Conservation (phyloP, 345 rosid species). For the Physaria fendleri region DNA sequence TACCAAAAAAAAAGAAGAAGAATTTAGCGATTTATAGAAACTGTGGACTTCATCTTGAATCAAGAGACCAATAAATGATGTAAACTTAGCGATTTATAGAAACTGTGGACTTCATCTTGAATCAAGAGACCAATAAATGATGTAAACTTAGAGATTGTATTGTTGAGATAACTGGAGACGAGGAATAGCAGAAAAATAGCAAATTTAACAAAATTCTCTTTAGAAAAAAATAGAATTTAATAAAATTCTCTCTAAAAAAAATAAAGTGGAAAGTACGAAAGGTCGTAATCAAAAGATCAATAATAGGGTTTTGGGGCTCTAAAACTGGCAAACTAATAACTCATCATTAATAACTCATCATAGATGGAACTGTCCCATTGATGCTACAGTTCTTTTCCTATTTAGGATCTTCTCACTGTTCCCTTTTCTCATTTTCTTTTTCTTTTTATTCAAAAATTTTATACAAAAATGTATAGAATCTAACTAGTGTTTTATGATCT, state of each 20-base stretch:
- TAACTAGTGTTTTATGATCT: not conserved
- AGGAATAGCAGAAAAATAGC: not conserved
- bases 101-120: not conserved
- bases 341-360: slow-evolving; percentile 23
- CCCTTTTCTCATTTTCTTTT: slow-evolving; percentile 13
- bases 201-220: not conserved
- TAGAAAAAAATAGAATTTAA: too few species aligned
- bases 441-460: not conserved
- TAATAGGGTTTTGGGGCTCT: slow-evolving; percentile 34
- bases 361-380: slow-evolving; percentile 33
- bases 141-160: not conserved
- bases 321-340: slow-evolving; percentile 27
- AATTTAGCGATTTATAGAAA: not conserved
- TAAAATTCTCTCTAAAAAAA: not conserved
- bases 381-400: slow-evolving; percentile 25
- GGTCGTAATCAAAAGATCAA: slow-evolving; percentile 30
- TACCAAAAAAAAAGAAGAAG: too few species aligned
- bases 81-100: not conserved
- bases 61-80: slow-evolving; percentile 5
- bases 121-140: slow-evolving; percentile 8
- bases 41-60: not conserved
- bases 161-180: not conserved
- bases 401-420: slow-evolving; percentile 29
- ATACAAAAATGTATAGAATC: not conserved
- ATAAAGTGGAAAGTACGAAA: slow-evolving; percentile 26